phyloP scores from a whole-genome alignment of 2,329 filamentous ascomycete species.

The Trichoderma arundinaceum region DNA sequence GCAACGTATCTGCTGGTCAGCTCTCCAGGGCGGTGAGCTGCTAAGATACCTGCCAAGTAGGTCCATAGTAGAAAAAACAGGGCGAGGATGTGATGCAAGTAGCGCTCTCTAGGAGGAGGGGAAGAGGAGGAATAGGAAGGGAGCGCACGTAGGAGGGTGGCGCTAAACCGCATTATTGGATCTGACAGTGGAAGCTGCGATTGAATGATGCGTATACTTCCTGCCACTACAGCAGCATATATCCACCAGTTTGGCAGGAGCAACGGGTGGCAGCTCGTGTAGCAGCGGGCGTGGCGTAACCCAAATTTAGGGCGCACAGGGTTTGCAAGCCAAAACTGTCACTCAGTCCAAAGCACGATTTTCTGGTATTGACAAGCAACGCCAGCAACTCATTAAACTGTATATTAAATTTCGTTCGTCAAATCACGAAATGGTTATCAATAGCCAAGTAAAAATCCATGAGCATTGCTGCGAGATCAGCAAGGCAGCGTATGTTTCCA shows the following conservation, averaged over 20 bases:
- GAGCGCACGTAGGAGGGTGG: neutral
- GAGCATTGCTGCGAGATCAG: neutral
- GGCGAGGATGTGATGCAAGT: neutral
- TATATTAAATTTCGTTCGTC: too few relatives aligned
- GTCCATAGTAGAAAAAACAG: neutral
- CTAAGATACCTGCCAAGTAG: neutral
- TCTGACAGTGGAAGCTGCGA: neutral
- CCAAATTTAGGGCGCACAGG: neutral
- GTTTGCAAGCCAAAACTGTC: neutral
- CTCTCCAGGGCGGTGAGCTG: neutral
- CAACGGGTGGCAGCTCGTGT: slow-evolving; percentile 9
- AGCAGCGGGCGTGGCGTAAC: slow-evolving; percentile 24
- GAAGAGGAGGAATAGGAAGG: neutral
- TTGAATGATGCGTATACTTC: neutral
- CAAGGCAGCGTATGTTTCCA: neutral
- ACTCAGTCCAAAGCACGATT: neutral
- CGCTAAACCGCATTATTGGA: neutral
- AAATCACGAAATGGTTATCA: too few relatives aligned
- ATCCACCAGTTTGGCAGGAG: slow-evolving; percentile 9
- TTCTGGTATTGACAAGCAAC: too few relatives aligned
- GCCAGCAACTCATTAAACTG: too few relatives aligned
- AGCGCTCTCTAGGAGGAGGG: neutral
- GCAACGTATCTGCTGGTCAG: slow-evolving; percentile 14
- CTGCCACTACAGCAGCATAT: neutral
- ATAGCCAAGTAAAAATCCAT: too few relatives aligned